phyloP scores from a whole-genome alignment of 108 stramenopile species.

The Nitzschia putrida region DNA sequence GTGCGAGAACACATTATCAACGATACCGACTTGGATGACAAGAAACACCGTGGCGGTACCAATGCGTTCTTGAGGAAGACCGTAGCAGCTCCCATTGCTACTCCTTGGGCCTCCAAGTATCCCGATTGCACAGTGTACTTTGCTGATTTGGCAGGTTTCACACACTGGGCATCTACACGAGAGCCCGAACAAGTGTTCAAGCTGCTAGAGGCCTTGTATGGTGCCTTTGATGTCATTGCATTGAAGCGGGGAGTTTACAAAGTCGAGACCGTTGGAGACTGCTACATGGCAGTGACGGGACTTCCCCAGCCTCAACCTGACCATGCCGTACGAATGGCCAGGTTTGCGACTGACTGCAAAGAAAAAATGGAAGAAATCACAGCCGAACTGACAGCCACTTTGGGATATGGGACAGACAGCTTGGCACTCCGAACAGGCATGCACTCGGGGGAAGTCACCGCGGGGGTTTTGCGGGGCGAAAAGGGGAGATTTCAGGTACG shows the following conservation, averaged over 20 bases:
- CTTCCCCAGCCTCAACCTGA: neutral
- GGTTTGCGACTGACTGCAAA: constrained; percentile 10
- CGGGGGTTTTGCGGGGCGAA: constrained; percentile 13
- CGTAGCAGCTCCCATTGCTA: neutral
- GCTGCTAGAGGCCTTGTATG: constrained; percentile 9
- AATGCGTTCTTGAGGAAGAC: neutral
- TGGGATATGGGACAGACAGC: constrained; percentile 35
- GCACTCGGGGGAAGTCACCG: constrained; percentile 13
- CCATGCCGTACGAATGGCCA: constrained; percentile 21
- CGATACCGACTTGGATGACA: neutral
- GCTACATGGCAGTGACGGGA: constrained; percentile 14
- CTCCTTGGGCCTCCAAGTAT: constrained; percentile 13
- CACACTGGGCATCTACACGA: constrained; percentile 16
- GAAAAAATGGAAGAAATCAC: constrained; percentile 21
- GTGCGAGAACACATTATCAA: constrained; percentile 6
- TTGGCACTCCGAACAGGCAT: constrained; percentile 32
- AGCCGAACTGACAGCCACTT: constrained; percentile 13
- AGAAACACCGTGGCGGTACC: neutral
- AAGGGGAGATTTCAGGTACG: constrained; percentile 1
- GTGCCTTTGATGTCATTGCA: constrained; percentile 10
- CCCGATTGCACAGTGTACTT: constrained; percentile 18
- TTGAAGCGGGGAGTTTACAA: neutral
- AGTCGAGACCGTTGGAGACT: constrained; percentile 12
- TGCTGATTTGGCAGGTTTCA: constrained; percentile 23
- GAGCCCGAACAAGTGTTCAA: constrained; percentile 15